Evolutionary conservation across 2,329 filamentous ascomycete species (phyloP).

Genomic region (Geosmithia flava): DNA sequence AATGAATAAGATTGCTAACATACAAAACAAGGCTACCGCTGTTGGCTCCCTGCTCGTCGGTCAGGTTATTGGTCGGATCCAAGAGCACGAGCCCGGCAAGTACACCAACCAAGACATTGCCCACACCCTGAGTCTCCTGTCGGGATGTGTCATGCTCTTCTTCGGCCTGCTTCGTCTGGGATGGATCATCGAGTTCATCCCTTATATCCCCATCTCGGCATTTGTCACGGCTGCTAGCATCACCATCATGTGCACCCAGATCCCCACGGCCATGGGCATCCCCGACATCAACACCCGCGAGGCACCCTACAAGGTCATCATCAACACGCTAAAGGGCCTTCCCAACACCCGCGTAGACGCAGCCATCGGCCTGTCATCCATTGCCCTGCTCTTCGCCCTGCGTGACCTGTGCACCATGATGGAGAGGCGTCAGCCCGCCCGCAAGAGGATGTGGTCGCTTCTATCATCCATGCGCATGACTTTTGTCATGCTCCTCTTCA

Average conservation of each 20-base stretch:
- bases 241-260: slow-evolving; percentile 35
- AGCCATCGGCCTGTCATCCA: slow-evolving; percentile 57
- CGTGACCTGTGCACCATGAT: slow-evolving; percentile 46
- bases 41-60: slow-evolving; percentile 38
- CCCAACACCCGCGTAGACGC: slow-evolving; percentile 46
- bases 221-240: slow-evolving; percentile 39
- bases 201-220: slow-evolving; percentile 33
- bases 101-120: slow-evolving; percentile 27
- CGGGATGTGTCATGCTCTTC: slow-evolving; percentile 27
- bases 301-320: slow-evolving; percentile 30
- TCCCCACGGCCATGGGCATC: slow-evolving; percentile 30
- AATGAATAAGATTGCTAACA: not conserved
- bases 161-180: slow-evolving; percentile 33
- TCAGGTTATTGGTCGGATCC: slow-evolving; percentile 27
- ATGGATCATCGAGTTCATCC: slow-evolving; percentile 39
- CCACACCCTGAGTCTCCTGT: slow-evolving; percentile 29
- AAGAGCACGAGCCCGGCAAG: slow-evolving; percentile 17
- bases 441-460: slow-evolving; percentile 58
- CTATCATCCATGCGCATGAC: slow-evolving; percentile 61
- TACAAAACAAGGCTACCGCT: slow-evolving; percentile 32
- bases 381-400: slow-evolving; percentile 54
- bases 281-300: slow-evolving; percentile 29
- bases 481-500: slow-evolving; percentile 66
- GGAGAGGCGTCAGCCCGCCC: slow-evolving; percentile 46
- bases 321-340: slow-evolving; percentile 26